These are phyloP conservation scores for Saccharomycopsis amapae DNA, from an alignment of 805 yeast genomes.

Conservation along the genomic window DNA sequence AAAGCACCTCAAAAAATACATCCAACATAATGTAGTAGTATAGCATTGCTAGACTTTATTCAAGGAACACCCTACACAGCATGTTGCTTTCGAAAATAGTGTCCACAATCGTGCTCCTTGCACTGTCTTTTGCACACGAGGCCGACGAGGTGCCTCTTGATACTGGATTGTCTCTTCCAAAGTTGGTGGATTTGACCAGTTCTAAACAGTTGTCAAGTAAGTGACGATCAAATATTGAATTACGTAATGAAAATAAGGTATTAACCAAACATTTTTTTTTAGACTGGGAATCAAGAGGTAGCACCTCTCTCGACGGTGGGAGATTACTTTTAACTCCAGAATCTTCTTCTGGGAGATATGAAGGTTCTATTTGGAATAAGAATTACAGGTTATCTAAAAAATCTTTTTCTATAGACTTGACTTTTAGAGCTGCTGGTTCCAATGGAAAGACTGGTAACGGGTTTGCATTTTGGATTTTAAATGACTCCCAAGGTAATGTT, in stretches of 20 bases:
- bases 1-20: no score
- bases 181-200: conserved; percentile 14
- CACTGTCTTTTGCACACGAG: not conserved
- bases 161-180: conserved; percentile 18
- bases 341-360: conserved; percentile 23
- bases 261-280: not conserved
- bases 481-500: conserved; percentile 25
- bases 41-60: no score
- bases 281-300: conserved; percentile 37
- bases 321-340: conserved; percentile 46
- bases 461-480: conserved; percentile 49
- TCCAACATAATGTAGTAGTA: no score
- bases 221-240: not conserved
- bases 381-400: conserved; percentile 27
- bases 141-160: conserved; percentile 3
- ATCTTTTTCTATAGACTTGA: conserved; percentile 52
- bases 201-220: conserved; percentile 11
- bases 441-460: conserved; percentile 48
- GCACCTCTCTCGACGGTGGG: conserved; percentile 41
- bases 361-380: conserved; percentile 43
- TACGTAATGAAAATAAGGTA: not conserved
- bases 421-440: conserved; percentile 55
- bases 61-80: no score
- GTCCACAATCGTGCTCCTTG: not conserved
- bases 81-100: not conserved